Evolutionary conservation across 495 filamentous ascomycete genomes (phyloP), one percentile per base, ranked within the genome.

Genomic region (Collariella sp.): DNA sequence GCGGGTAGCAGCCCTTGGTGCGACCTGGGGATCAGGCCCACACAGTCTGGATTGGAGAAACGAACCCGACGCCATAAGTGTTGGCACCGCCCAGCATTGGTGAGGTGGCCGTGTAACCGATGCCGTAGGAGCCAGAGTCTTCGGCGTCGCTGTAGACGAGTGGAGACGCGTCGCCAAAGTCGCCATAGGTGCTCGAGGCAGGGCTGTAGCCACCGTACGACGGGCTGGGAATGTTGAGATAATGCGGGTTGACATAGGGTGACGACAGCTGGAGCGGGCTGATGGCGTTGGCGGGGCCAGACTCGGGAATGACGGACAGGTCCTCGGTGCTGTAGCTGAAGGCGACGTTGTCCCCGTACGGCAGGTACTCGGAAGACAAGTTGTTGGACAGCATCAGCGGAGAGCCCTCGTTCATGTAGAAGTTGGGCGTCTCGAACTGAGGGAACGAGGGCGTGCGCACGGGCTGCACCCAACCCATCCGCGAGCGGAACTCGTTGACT

Each of bases 401-500:
- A 36, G 68, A 68, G 13, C 46, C 61, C 41, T 71, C 72, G 46
- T 61, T 61, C 64, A 75, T 71, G 59, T 68, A 76, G 55, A 74
- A 70, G 58, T 70, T 72, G 51, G 71, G 73, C 20, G 69, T 63
- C 29, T 69, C 56, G 59, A 77, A 81, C 51, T 74, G 75, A 16
- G 73, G 76, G 67, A 79, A 80, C 36, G 77, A 78, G 5, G 69
- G 73, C 15, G 78, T 79, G 40, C 75, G 67, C 49, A 64, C 65
- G 31, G 77, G 77, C 40, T 79, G 72, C 33, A 71, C 56, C 81
- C 81, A 85, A 38, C 79, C 82, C 80, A 83, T 81, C 46, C 81
- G 73, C 22, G 65, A 67, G 57, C 80, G 79, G 62, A 84, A 84
- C 44, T 81, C 76, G 39, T 72, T 64, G 45, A 83, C 78, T 43